phyloP scores from a whole-genome alignment of 106 monocot species.

The Dendrobium officinale region DNA sequence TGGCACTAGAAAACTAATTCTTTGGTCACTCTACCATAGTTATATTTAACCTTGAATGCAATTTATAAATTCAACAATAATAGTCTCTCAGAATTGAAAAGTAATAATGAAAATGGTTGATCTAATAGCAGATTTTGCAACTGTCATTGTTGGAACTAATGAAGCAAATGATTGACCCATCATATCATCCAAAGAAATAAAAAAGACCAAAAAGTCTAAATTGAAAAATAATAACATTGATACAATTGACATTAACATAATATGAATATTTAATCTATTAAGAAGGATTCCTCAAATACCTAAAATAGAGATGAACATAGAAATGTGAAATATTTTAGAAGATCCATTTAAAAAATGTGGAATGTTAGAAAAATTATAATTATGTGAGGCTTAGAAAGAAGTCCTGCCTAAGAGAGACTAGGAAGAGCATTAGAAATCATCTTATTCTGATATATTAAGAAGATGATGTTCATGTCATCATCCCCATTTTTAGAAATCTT shows the following conservation, averaged over 20 bases:
- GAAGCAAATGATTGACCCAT: too few relatives aligned
- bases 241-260: constrained; percentile 7
- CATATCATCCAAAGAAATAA: constrained; percentile 8
- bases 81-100: background rate
- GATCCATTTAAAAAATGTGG: background rate
- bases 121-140: background rate
- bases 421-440: background rate
- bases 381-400: constrained; percentile 15
- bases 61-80: constrained; percentile 21
- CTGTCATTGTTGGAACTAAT: too few relatives aligned
- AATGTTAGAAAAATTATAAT: constrained; percentile 17
- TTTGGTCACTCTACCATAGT: too few relatives aligned
- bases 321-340: background rate
- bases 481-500: background rate
- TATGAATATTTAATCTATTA: background rate
- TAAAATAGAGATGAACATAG: constrained; percentile 1
- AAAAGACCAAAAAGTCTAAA: constrained; percentile 9
- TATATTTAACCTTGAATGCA: too few relatives aligned
- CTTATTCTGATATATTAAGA: background rate
- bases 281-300: constrained; percentile 1
- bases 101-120: too few relatives aligned
- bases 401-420: constrained; percentile 10
- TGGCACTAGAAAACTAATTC: too few relatives aligned
- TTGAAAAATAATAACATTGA: constrained; percentile 8
- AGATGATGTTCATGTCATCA: background rate